These are phyloP conservation scores for Beauveria sp. DNA, from an alignment of 2,329 filamentous ascomycete species.

Conservation along the genomic window DNA sequence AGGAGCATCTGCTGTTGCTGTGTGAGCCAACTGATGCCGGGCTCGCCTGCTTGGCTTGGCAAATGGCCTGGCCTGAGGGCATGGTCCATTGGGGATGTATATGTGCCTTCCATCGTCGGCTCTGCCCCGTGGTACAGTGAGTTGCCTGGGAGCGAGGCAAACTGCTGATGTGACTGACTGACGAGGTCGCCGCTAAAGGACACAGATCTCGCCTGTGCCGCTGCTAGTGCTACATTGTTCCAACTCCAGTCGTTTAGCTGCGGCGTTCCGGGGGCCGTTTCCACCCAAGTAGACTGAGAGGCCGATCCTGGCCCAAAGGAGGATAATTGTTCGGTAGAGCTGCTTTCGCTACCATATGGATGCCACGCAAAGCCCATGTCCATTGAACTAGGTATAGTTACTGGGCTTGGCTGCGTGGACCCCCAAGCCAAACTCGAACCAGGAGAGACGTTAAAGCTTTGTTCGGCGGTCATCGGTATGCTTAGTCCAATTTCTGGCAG, in stretches of 20 bases:
- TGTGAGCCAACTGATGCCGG: not conserved
- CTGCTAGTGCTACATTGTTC: not conserved
- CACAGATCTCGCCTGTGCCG: not conserved
- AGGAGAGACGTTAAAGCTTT: not conserved
- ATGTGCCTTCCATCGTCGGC: not conserved
- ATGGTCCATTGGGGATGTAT: not conserved
- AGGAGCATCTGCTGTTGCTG: not conserved
- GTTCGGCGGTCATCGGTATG: not conserved
- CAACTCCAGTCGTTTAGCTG: not conserved
- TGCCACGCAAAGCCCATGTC: slow-evolving; percentile 1
- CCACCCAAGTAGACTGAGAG: not conserved
- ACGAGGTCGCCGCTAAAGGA: not conserved
- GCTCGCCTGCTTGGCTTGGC: not conserved
- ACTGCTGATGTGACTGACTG: not conserved
- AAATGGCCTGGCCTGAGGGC: not conserved
- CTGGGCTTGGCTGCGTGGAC: not conserved
- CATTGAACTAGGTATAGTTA: not conserved
- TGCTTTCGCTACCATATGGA: not conserved
- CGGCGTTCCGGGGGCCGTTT: not conserved
- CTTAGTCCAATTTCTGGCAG: not conserved
- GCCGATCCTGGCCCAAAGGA: not conserved
- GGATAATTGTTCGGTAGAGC: not conserved
- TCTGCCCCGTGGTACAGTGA: not conserved
- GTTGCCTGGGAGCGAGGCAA: not conserved
- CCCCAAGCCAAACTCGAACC: not conserved